These are phyloP conservation scores for Citrus sp. DNA, from an alignment of 345 rosid species.

Conservation along the genomic window DNA sequence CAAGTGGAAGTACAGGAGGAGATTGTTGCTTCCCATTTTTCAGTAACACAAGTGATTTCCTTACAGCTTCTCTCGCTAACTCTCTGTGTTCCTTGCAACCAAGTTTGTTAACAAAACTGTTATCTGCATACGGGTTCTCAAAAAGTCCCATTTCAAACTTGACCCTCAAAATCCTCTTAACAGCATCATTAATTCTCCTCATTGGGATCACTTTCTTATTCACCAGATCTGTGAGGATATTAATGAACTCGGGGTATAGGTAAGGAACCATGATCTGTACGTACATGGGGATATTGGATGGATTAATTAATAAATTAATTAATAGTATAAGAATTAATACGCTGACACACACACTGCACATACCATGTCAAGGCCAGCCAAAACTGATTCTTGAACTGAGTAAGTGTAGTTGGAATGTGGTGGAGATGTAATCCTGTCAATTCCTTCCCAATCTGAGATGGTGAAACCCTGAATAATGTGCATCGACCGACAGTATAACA, in stretches of 20 bases:
- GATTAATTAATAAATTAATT: too few species aligned
- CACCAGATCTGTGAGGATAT: conserved; percentile 41
- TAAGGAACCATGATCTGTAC: conserved; percentile 63
- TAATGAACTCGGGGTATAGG: conserved; percentile 50
- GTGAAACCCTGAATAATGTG: conserved; percentile 31
- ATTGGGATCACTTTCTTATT: conserved; percentile 45
- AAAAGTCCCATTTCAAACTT: conserved; percentile 68
- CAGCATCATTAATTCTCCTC: conserved; percentile 66
- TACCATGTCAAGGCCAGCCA: conserved; percentile 45
- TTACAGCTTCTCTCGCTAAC: conserved; percentile 69
- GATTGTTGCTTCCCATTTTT: conserved; percentile 44
- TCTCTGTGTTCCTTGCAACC: conserved; percentile 64
- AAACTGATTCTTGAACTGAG: conserved; percentile 26
- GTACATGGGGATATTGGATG: too few species aligned
- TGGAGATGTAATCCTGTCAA: conserved; percentile 36
- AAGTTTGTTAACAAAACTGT: conserved; percentile 41
- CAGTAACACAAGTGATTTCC: conserved; percentile 62
- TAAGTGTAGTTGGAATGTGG: conserved; percentile 37
- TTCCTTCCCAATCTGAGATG: conserved; percentile 41
- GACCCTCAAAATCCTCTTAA: conserved; percentile 60
- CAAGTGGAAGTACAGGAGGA: conserved; percentile 50
- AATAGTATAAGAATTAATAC: background rate
- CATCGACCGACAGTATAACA: background rate
- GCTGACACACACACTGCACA: background rate
- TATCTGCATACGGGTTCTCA: conserved; percentile 59